These are phyloP conservation scores for Conoideocrella luteorostrata DNA, from an alignment of 2,329 filamentous ascomycete species.

Conservation along the genomic window DNA sequence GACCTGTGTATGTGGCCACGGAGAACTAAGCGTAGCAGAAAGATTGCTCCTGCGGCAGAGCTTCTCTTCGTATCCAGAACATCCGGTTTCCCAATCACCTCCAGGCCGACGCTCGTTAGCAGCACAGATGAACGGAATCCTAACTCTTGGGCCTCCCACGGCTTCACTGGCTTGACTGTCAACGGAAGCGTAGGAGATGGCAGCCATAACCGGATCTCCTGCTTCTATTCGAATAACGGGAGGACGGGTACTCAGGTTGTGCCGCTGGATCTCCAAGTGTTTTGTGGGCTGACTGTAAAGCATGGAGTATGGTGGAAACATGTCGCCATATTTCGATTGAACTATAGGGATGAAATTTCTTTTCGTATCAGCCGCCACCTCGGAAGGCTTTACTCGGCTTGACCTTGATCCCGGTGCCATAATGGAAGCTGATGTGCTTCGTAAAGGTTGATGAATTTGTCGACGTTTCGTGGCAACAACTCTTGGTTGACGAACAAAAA, in stretches of 20 bases:
- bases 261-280: slow-evolving; percentile 36
- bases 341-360: slow-evolving; percentile 61
- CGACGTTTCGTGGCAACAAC: neutral
- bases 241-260: slow-evolving; percentile 27
- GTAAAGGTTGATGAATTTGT: neutral
- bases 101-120: slow-evolving; percentile 72
- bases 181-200: slow-evolving; percentile 47
- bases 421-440: slow-evolving; percentile 1
- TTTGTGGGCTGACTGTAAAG: slow-evolving; percentile 46
- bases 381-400: slow-evolving; percentile 36
- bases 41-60: slow-evolving; percentile 70
- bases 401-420: slow-evolving; percentile 28
- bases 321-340: slow-evolving; percentile 45
- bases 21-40: slow-evolving; percentile 59
- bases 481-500: neutral
- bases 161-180: slow-evolving; percentile 32
- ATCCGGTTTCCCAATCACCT: slow-evolving; percentile 70
- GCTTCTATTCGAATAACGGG: slow-evolving; percentile 45
- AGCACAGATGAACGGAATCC: slow-evolving; percentile 62
- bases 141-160: slow-evolving; percentile 25
- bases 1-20: slow-evolving; percentile 41
- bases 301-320: slow-evolving; percentile 53
- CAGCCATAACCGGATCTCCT: slow-evolving; percentile 54
- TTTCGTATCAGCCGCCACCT: slow-evolving; percentile 69
- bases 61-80: slow-evolving; percentile 51